Evolutionary conservation across 768 basidiomycete genomes (phyloP).

Genomic region (Lanmaoa rubissima): DNA sequence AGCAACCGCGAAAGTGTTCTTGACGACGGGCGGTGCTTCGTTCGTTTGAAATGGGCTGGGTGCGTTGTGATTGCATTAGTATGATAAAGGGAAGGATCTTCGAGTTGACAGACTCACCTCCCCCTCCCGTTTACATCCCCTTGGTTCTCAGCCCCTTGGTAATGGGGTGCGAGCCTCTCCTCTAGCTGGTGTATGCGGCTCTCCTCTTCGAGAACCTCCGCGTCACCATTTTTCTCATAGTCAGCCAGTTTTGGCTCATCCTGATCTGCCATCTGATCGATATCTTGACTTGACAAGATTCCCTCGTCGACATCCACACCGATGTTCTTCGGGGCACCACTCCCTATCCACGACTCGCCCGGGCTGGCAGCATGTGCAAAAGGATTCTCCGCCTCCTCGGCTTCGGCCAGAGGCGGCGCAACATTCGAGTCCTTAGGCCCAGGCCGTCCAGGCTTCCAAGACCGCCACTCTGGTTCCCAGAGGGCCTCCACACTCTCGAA

Average conservation of each 20-base stretch:
- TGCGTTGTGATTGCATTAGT: not conserved
- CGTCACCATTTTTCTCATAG: conserved; percentile 13
- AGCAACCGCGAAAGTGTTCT: conserved; percentile 14
- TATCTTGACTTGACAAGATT: conserved; percentile 34
- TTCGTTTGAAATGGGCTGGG: not conserved
- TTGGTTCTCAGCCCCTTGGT: not conserved
- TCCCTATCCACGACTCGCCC: conserved; percentile 11
- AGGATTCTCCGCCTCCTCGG: conserved; percentile 20
- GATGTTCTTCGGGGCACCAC: not conserved
- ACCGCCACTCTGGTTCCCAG: conserved; percentile 65
- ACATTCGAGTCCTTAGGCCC: conserved; percentile 12
- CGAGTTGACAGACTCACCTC: not conserved
- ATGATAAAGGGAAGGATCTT: not conserved
- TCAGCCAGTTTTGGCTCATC: conserved; percentile 19
- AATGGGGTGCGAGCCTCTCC: not conserved
- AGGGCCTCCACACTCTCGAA: conserved; percentile 89
- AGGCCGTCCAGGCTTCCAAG: conserved; percentile 48
- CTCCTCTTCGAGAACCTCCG: conserved; percentile 10
- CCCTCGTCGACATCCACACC: conserved; percentile 32
- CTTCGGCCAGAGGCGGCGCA: conserved; percentile 16
- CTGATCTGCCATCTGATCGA: conserved; percentile 27
- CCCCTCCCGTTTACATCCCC: not conserved
- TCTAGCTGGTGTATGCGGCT: not conserved
- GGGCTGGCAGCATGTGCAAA: conserved; percentile 22
- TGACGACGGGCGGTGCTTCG: not conserved